Conservation (phyloP, 2,329 filamentous ascomycete species). For the Fusarium protoensiforme region DNA sequence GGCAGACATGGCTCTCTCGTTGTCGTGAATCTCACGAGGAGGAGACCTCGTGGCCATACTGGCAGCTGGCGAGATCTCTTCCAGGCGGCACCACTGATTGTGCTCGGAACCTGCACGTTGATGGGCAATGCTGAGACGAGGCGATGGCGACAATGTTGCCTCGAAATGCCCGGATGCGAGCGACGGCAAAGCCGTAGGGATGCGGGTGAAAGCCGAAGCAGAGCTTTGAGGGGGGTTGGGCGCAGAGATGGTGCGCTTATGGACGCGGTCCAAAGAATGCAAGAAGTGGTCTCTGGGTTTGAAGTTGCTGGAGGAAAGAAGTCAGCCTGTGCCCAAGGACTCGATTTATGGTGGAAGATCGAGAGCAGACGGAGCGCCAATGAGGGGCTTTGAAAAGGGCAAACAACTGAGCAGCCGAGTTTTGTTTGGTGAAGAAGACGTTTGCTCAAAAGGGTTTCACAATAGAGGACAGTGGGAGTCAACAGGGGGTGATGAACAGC, state of each 20-base stretch:
- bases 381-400: not conserved
- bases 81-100: conserved; percentile 22
- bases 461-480: not conserved
- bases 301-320: conserved; percentile 13
- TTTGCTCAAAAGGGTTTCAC: not conserved
- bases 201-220: conserved; percentile 28
- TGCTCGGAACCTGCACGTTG: conserved; percentile 19
- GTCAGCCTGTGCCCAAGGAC: conserved; percentile 8
- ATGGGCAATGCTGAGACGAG: conserved; percentile 23
- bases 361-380: conserved; percentile 3
- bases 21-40: conserved; percentile 13
- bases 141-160: conserved; percentile 21
- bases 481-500: conserved; percentile 16
- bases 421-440: not conserved
- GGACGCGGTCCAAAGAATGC: conserved; percentile 45
- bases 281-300: conserved; percentile 22
- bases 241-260: conserved; percentile 63
- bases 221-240: conserved; percentile 54
- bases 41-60: conserved; percentile 19
- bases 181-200: conserved; percentile 32
- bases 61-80: conserved; percentile 20
- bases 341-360: conserved; percentile 11
- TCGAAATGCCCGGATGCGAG: conserved; percentile 29
- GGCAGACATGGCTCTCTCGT: conserved; percentile 7
- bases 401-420: conserved; percentile 7